These are phyloP conservation scores for Amphicarpaea edgeworthii DNA, from an alignment of 306 rosid species.

Conservation along the genomic window DNA sequence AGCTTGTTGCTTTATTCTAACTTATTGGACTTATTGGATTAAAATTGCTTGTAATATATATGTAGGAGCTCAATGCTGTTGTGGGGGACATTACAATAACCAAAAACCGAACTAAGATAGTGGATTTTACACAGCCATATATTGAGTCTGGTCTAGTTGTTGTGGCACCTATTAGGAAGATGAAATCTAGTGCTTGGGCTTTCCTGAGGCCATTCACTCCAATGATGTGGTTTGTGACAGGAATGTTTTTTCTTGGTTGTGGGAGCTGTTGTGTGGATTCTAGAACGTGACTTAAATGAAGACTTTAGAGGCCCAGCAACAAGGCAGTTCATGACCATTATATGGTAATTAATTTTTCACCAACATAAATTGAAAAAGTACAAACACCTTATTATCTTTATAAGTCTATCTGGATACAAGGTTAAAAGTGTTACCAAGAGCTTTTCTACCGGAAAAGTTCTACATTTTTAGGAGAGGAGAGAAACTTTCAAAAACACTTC, in stretches of 20 bases:
- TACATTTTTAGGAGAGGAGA: no score
- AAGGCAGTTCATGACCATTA: conserved; percentile 60
- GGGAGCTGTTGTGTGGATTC: conserved; percentile 73
- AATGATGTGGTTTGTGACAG: conserved; percentile 73
- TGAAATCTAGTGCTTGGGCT: conserved; percentile 71
- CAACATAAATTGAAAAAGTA: no score
- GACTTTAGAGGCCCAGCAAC: conserved; percentile 77
- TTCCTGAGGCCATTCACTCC: conserved; percentile 71
- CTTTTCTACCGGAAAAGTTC: no score
- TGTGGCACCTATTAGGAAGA: conserved; percentile 64
- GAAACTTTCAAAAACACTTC: no score
- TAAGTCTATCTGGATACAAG: no score
- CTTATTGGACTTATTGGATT: background rate
- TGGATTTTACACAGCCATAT: conserved; percentile 83
- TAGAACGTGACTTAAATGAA: conserved; percentile 75
- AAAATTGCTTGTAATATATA: conserved; percentile 13
- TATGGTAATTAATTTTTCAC: no score
- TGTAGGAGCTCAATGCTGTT: conserved; percentile 51
- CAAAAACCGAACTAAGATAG: conserved; percentile 74
- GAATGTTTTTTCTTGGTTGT: conserved; percentile 62
- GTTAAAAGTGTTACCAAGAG: no score
- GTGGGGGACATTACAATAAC: conserved; percentile 78
- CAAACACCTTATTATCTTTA: no score
- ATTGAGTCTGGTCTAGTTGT: conserved; percentile 83
- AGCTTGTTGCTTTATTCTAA: no score